Conservation (phyloP, 2,329 filamentous ascomycete species). For the Teratosphaeria destructans region DNA sequence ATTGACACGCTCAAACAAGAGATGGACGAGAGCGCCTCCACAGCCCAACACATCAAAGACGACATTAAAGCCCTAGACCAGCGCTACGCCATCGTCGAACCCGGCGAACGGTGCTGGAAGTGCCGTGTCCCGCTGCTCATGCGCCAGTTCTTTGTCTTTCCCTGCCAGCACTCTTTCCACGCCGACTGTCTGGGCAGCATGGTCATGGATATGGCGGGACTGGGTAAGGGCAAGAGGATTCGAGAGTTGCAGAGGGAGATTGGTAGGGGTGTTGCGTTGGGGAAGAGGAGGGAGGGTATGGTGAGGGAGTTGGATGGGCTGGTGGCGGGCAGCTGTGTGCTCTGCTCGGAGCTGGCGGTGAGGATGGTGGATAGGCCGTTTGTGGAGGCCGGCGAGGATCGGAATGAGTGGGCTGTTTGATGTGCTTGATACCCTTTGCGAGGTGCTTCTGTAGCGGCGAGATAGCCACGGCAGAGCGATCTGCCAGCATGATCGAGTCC, state of each 20-base stretch:
- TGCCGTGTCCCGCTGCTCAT: constrained; percentile 79
- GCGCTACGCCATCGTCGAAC: constrained; percentile 91
- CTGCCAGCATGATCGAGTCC: background rate
- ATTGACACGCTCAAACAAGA: constrained; percentile 83
- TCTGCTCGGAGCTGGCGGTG: constrained; percentile 92
- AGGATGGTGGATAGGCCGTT: constrained; percentile 92
- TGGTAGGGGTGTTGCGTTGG: constrained; percentile 58
- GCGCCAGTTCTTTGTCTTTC: constrained; percentile 94
- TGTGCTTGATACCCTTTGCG: background rate
- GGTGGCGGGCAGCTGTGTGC: constrained; percentile 79
- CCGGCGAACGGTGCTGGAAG: constrained; percentile 85
- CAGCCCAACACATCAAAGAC: constrained; percentile 78
- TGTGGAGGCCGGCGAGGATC: constrained; percentile 60
- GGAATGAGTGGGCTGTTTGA: constrained; percentile 64
- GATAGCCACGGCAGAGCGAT: too few species aligned
- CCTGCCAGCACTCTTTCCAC: constrained; percentile 96
- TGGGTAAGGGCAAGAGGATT: constrained; percentile 68
- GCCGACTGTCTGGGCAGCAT: constrained; percentile 83
- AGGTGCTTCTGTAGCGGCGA: too few species aligned
- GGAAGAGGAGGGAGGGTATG: constrained; percentile 66
- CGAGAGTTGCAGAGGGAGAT: constrained; percentile 77
- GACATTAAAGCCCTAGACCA: constrained; percentile 80
- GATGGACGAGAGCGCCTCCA: constrained; percentile 89
- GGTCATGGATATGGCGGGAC: constrained; percentile 71
- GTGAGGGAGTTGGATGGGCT: constrained; percentile 84